Base-by-base conservation (phyloP, 306 rosid species). In the Lupinus albus region DNA sequence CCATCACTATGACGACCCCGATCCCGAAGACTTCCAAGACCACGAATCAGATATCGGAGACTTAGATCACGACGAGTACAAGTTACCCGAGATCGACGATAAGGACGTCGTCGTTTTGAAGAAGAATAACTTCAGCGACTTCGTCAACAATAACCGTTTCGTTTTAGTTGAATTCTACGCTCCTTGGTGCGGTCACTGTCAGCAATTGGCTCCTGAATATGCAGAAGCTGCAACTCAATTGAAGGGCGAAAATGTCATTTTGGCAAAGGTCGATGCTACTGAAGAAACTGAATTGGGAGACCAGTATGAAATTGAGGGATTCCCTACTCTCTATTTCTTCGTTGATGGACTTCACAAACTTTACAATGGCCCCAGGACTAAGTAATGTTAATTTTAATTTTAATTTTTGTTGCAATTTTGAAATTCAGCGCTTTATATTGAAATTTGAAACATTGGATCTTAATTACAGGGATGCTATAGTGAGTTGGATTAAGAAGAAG, bases 141-240 rank as follows among this genome's bases (percentile, higher is more conserved):
- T 78, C 32, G 32, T 90, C 7, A 81, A 82, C 78, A 86, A 76
- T 9, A 86, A 88, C 32, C 81, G 69, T 42, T 90, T 75, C 71
- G 96, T 94, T 0, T 61, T 94, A 92, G 99, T 94, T 9, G 97
- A 94, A 72, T 94, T 94, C 81, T 94, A 94, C 61, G 99, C 99
- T 8, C 95, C 99, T 4, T 94, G 99, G 99, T 94, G 99, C 52
- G 99, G 97, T 6, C 99, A 94, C 77, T 90, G 99, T 74, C 96
- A 94, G 77, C 95, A 97, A 4, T 49, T 94, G 77, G 90, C 96
- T 2, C 99, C 99, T 0, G 99, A 90, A 67, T 94, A 86, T 52
- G 92, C 96, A 0, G 85, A 97, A 0, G 97, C 99, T 1, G 97
- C 99, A 1, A 88, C 97, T 1, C 97, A 85, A 68, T 82, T 94